A percentile compares a stretch with the other conserved stretches of the same genome.
Conservation (phyloP, 352 stramenopile genomes). For the Globisporangium perplexum region DNA sequence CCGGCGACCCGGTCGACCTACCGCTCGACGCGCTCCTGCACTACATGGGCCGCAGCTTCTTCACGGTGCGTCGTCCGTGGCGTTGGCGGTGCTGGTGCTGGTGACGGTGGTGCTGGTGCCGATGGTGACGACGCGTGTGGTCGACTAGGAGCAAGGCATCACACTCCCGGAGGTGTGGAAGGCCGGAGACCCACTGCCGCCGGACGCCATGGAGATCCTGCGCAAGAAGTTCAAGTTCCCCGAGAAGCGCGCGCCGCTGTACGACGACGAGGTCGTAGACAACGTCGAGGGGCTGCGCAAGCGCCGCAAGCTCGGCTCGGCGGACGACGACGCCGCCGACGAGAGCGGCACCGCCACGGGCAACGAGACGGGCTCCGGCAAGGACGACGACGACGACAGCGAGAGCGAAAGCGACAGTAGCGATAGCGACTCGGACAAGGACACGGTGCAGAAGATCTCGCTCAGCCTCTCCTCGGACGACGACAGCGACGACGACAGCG, state of each 20-base stretch:
- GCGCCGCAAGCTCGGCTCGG: slow-evolving; percentile 42
- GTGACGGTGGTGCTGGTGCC: neutral
- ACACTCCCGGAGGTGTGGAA: slow-evolving; percentile 66
- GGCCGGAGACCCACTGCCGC: slow-evolving; percentile 53
- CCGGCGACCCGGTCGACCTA: slow-evolving; percentile 71
- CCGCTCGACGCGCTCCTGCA: slow-evolving; percentile 71
- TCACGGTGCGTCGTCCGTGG: slow-evolving; percentile 26
- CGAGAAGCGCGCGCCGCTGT: slow-evolving; percentile 57
- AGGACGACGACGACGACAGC: slow-evolving; percentile 23
- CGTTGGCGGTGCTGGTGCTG: neutral
- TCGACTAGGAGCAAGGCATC: slow-evolving; percentile 57
- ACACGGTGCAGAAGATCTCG: slow-evolving; percentile 56
- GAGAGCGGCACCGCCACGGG: slow-evolving; percentile 23
- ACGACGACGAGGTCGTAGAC: slow-evolving; percentile 73
- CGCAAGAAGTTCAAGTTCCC: slow-evolving; percentile 79
- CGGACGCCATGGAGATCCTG: slow-evolving; percentile 70
- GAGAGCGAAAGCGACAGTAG: slow-evolving; percentile 48
- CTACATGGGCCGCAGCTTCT: slow-evolving; percentile 76
- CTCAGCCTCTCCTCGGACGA: slow-evolving; percentile 68
- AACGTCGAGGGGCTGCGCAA: slow-evolving; percentile 62
- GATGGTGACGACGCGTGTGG: no score
- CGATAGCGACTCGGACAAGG: slow-evolving; percentile 51
- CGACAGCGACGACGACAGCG: slow-evolving; percentile 39
- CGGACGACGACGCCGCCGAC: slow-evolving; percentile 11
- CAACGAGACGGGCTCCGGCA: slow-evolving; percentile 24